Evolutionary conservation across 495 filamentous ascomycete species (phyloP).

Genomic region (Baudoinia panamericana): DNA sequence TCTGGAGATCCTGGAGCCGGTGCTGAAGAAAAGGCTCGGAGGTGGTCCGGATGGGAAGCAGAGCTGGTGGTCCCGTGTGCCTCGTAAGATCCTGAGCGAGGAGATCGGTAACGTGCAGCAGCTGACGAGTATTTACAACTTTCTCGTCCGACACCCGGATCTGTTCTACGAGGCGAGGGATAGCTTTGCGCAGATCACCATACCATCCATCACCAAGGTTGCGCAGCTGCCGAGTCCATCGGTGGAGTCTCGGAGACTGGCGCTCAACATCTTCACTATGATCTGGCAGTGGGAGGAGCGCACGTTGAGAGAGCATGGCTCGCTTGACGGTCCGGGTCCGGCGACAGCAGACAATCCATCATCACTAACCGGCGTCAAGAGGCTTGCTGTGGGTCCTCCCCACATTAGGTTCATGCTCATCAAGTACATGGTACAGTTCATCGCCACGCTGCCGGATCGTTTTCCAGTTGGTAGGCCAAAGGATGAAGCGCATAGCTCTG

Average conservation of each 20-base stretch:
- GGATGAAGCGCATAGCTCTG: background rate
- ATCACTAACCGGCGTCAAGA: constrained; percentile 34
- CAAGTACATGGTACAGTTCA: constrained; percentile 88
- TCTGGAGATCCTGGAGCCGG: constrained; percentile 83
- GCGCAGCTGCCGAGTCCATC: constrained; percentile 72
- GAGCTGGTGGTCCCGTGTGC: constrained; percentile 79
- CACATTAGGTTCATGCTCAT: constrained; percentile 61
- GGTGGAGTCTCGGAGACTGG: constrained; percentile 84
- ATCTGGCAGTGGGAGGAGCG: constrained; percentile 90
- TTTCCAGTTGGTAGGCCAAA: constrained; percentile 47
- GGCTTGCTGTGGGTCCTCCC: constrained; percentile 33
- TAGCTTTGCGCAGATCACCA: constrained; percentile 76
- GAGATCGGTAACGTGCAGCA: constrained; percentile 96
- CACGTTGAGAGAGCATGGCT: constrained; percentile 45
- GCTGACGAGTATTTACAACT: constrained; percentile 93
- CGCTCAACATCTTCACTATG: constrained; percentile 74
- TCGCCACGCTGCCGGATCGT: constrained; percentile 72
- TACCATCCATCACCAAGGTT: constrained; percentile 77
- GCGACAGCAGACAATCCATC: constrained; percentile 10
- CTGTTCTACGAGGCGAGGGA: constrained; percentile 93
- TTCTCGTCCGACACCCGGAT: constrained; percentile 80
- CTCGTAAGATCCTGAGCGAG: constrained; percentile 80
- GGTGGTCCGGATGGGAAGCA: constrained; percentile 42
- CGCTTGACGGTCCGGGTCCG: constrained; percentile 6
- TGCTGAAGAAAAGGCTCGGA: constrained; percentile 62